Evolutionary conservation across 2,329 filamentous ascomycete genomes (phyloP).

Genomic region (Aspergillus tanneri): DNA sequence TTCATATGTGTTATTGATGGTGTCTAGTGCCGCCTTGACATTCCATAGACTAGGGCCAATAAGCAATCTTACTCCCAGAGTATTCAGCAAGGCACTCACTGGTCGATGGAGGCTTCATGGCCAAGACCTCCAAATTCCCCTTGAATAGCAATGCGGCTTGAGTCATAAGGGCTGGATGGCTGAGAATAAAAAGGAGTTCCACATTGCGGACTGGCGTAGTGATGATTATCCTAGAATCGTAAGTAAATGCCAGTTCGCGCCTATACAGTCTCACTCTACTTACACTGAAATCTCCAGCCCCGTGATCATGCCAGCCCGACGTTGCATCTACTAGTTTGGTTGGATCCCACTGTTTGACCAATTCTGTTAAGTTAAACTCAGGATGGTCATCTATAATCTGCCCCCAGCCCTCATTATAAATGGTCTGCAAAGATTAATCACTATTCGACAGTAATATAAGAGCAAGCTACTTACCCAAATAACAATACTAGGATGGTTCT

Average conservation of each 20-base stretch:
- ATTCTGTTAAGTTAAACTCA: slow-evolving; percentile 57
- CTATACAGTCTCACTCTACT: not conserved
- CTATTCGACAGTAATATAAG: not conserved
- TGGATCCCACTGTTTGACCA: slow-evolving; percentile 59
- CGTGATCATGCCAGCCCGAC: slow-evolving; percentile 67
- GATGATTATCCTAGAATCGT: slow-evolving; percentile 60
- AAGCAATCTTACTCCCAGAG: too few species aligned
- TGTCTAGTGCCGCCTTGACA: slow-evolving; percentile 56
- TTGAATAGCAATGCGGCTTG: slow-evolving; percentile 63
- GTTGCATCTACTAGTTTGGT: slow-evolving; percentile 63
- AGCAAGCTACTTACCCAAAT: slow-evolving; percentile 58
- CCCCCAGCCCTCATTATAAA: slow-evolving; percentile 73
- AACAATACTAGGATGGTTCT: slow-evolving; percentile 64
- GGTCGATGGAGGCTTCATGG: slow-evolving; percentile 60
- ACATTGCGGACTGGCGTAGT: slow-evolving; percentile 70
- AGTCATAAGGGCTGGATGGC: slow-evolving; percentile 56
- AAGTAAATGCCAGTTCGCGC: not conserved
- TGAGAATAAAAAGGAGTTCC: slow-evolving; percentile 67
- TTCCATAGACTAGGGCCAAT: slow-evolving; percentile 68
- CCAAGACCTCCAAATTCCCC: slow-evolving; percentile 72
- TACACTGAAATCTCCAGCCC: slow-evolving; percentile 62
- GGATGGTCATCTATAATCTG: slow-evolving; percentile 55
- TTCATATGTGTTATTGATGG: slow-evolving; percentile 68
- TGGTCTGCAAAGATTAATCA: slow-evolving; percentile 45
- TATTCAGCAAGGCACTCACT: slow-evolving; percentile 56